A percentile compares a stretch with the other conserved stretches of the same genome.
Conservation (phyloP, 345 rosid species). For the Citrus inodora region DNA sequence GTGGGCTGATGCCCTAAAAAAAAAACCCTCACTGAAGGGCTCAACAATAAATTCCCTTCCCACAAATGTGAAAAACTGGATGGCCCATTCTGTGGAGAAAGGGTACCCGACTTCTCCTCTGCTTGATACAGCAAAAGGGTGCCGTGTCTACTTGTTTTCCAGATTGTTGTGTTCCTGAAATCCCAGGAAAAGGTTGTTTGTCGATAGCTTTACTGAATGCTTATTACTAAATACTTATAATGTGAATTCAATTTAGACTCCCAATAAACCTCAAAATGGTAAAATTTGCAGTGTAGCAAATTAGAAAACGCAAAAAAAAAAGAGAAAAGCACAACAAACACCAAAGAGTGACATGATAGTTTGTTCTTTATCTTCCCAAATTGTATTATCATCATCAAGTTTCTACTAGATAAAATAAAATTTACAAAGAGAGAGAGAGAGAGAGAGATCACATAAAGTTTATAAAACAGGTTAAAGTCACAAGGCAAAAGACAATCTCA, state of each 20-base stretch:
- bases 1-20: too few relatives aligned
- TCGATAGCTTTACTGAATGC: too few relatives aligned
- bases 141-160: conserved; percentile 32
- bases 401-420: too few relatives aligned
- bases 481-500: background rate
- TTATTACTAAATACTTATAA: too few relatives aligned
- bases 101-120: conserved; percentile 68
- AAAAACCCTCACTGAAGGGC: too few relatives aligned
- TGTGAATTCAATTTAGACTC: background rate
- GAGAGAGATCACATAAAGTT: background rate
- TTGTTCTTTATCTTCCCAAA: background rate
- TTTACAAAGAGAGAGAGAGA: too few relatives aligned
- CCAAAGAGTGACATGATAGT: background rate
- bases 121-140: conserved; percentile 75
- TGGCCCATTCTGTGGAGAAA: conserved; percentile 50
- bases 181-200: too few relatives aligned
- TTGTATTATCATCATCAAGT: background rate
- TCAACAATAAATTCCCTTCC: too few relatives aligned
- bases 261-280: background rate
- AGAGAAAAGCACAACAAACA: background rate
- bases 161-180: too few relatives aligned
- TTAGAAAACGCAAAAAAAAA: too few relatives aligned
- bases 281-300: background rate
- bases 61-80: conserved; percentile 40
- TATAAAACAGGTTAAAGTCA: background rate